phyloP scores from a whole-genome alignment of 352 stramenopile species.

The Phytophthora cajani region DNA sequence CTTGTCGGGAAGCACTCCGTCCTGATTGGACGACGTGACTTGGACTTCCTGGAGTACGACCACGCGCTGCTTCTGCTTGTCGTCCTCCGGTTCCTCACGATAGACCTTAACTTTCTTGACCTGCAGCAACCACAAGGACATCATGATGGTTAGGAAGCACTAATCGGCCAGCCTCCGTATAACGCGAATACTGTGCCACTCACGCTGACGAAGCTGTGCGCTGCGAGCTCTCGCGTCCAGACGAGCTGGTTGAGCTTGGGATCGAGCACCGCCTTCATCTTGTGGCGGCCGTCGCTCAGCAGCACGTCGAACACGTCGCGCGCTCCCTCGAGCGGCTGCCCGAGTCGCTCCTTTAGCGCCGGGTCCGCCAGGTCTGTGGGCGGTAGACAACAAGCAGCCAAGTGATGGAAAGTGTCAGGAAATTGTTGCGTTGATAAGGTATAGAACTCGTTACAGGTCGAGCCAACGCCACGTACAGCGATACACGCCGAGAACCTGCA shows the following conservation, averaged over 20 bases:
- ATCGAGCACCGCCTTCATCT: conserved; percentile 59
- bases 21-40: background rate
- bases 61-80: conserved; percentile 16
- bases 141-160: background rate
- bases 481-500: conserved; percentile 66
- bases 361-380: conserved; percentile 61
- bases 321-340: conserved; percentile 17
- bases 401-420: background rate
- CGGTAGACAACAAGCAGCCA: background rate
- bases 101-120: conserved; percentile 44
- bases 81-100: conserved; percentile 11
- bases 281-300: conserved; percentile 62
- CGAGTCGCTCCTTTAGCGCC: conserved; percentile 42
- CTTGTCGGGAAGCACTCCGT: conserved; percentile 22
- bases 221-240: conserved; percentile 41
- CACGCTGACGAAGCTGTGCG: conserved; percentile 46
- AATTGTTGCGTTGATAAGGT: background rate
- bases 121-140: conserved; percentile 11
- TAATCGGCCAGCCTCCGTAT: background rate
- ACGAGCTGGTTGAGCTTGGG: conserved; percentile 48
- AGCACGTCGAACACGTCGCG: conserved; percentile 68
- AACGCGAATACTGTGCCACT: background rate
- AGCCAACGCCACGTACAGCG: conserved; percentile 46
- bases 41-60: conserved; percentile 30
- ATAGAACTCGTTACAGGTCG: background rate